Percentiles rank a stretch among this genome's conserved stretches.
Evolutionary conservation across 345 rosid genomes (phyloP).

Genomic region (Camelina sativa): DNA sequence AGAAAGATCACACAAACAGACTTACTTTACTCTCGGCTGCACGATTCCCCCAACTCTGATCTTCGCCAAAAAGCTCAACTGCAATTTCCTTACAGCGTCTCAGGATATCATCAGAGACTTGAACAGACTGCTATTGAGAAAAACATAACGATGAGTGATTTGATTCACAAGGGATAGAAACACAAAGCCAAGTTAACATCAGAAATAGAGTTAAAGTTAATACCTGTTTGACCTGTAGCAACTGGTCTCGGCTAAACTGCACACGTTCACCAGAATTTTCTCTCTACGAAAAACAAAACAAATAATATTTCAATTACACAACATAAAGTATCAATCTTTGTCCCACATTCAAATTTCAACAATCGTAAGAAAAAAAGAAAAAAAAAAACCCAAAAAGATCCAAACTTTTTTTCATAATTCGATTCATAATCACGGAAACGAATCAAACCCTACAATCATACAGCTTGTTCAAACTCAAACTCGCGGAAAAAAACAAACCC

Average conservation of each 20-base stretch:
- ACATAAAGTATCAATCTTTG: conserved; percentile 3
- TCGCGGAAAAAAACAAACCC: neutral
- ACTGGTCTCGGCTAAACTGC: conserved; percentile 57
- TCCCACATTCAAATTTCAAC: conserved; percentile 34
- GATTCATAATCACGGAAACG: neutral
- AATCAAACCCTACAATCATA: conserved; percentile 6
- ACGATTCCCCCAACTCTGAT: conserved; percentile 55
- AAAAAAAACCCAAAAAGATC: conserved; percentile 15
- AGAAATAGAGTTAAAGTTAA: neutral
- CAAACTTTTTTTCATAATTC: conserved; percentile 11
- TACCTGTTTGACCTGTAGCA: conserved; percentile 67
- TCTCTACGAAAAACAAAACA: conserved; percentile 26
- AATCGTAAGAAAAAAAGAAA: conserved; percentile 40
- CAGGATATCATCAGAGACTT: conserved; percentile 56
- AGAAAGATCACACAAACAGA: neutral
- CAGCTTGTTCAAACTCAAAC: neutral
- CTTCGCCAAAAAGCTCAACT: conserved; percentile 61
- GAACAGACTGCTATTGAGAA: conserved; percentile 36
- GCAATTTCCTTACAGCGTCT: conserved; percentile 61
- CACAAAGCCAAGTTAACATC: conserved; percentile 1
- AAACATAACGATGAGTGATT: conserved; percentile 2
- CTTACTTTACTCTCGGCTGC: conserved; percentile 62
- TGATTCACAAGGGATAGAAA: neutral
- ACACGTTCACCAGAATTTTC: conserved; percentile 54
- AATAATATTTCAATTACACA: conserved; percentile 11